Evolutionary conservation across 139 green algal species (phyloP), one percentile per base, ranked within the genome.

Genomic region (Astrephomene gubernaculifera): DNA sequence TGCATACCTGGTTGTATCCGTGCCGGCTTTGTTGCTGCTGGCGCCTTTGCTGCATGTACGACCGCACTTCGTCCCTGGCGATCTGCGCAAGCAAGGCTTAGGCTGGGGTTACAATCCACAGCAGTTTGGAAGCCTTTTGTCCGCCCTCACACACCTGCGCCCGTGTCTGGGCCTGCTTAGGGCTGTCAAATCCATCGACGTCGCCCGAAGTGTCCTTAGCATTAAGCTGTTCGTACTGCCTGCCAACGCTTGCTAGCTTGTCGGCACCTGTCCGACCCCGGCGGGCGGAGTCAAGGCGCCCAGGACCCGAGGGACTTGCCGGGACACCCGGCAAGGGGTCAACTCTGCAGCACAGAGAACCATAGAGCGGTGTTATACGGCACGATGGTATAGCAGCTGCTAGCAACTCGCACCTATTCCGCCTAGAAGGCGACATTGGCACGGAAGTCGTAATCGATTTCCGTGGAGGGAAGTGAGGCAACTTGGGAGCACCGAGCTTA

Each of bases 1-100:
- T n/a, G 10, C 3, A 7, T 45, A 27, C 1, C 17, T 17, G 12
- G 49, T 29, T 25, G 0, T 24, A 25, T 53, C 52, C 22, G 68
- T 69, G 73, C 52, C n/a, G n/a, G n/a, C n/a, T n/a, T n/a, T n/a
- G n/a, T n/a, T n/a, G 71, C 45, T 65, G 71, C 7, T 65, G 21
- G 29, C 45, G 45, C 6, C 52, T 45, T 21, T 65, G 71, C 38
- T 68, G 49, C 73, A 81, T 81, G 53, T 81, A 81, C 2, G 73
- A 70, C 21, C 68, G 53, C 29, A 81, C 73, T 27, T 81, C 73
- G 38, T 69, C 53, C 4, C 53, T 22, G 10, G 73, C 73, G 10
- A 81, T 53, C 73, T 81, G 73, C 36, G 31, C 31, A 25, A n/a
- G 31, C 64, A 44, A 45, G 4, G 64, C 64, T 10, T 33, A 71